Conservation (phyloP, 495 filamentous ascomycete species). For the Pyronema omphalodes region DNA sequence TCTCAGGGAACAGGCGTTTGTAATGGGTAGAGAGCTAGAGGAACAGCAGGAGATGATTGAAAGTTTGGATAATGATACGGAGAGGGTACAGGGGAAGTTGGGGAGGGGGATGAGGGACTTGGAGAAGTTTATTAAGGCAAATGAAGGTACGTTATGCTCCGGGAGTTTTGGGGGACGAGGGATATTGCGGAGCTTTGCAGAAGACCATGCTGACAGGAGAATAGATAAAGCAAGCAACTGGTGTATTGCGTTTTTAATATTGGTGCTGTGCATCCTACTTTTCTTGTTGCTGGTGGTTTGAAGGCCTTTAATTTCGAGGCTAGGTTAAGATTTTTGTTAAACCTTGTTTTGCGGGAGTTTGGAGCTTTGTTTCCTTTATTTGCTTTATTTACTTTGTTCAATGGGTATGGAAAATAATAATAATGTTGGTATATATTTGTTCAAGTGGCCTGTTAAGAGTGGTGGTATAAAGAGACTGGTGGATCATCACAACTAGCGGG, state of each 20-base stretch:
- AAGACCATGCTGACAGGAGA: slow-evolving; percentile 20
- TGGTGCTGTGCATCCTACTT: slow-evolving; percentile 67
- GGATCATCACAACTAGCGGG: no score
- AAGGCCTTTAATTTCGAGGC: not conserved
- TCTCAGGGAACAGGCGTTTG: slow-evolving; percentile 69
- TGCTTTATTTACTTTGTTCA: not conserved
- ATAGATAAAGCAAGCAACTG: slow-evolving; percentile 71
- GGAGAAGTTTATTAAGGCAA: slow-evolving; percentile 65
- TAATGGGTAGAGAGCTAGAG: slow-evolving; percentile 89
- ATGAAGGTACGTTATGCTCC: slow-evolving; percentile 52
- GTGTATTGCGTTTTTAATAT: slow-evolving; percentile 72
- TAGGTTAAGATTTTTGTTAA: slow-evolving; percentile 3
- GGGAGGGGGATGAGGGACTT: slow-evolving; percentile 73
- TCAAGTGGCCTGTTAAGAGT: no score
- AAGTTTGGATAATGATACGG: slow-evolving; percentile 60
- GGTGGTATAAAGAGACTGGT: no score
- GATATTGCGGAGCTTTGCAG: not conserved
- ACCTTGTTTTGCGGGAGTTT: not conserved
- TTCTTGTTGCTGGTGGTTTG: slow-evolving; percentile 45
- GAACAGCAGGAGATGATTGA: slow-evolving; percentile 72
- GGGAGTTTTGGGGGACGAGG: not conserved
- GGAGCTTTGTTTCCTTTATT: not conserved
- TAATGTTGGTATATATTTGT: not conserved
- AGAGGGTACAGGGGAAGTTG: slow-evolving; percentile 72
- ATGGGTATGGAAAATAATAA: not conserved